These are phyloP conservation scores for Aspergillus jensenii DNA, from an alignment of 2,329 filamentous ascomycete species.

Conservation along the genomic window DNA sequence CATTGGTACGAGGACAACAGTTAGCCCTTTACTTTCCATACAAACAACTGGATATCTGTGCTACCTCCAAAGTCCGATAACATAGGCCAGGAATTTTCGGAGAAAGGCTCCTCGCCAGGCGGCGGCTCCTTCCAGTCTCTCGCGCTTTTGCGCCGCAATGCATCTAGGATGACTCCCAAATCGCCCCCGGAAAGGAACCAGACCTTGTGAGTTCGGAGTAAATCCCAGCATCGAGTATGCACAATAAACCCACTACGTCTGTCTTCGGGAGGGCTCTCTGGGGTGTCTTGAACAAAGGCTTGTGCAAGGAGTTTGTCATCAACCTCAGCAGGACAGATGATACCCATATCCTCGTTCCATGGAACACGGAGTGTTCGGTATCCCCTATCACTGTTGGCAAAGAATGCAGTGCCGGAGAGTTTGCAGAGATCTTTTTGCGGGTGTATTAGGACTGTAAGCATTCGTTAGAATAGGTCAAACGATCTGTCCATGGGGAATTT, in stretches of 20 bases:
- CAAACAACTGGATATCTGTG: too few relatives aligned
- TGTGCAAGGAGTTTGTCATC: not conserved
- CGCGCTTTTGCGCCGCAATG: not conserved
- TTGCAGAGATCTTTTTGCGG: not conserved
- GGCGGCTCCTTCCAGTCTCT: not conserved
- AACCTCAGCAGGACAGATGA: not conserved
- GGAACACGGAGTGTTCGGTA: not conserved
- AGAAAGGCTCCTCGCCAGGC: too few relatives aligned
- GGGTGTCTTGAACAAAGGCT: not conserved
- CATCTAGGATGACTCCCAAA: not conserved
- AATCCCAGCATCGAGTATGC: not conserved
- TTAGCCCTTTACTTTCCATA: too few relatives aligned
- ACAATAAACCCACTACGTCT: not conserved
- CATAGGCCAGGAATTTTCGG: too few relatives aligned
- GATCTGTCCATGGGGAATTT: not conserved
- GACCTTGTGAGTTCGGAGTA: not conserved
- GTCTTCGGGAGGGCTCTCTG: not conserved
- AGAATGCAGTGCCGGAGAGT: not conserved
- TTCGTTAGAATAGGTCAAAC: not conserved
- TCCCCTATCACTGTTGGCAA: not conserved
- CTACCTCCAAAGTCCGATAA: too few relatives aligned
- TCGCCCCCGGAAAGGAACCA: not conserved
- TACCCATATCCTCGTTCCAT: not conserved
- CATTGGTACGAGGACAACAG: too few relatives aligned
- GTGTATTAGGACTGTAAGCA: not conserved